phyloP scores from a whole-genome alignment of 805 yeast genomes.

The Spathaspora girioi region DNA sequence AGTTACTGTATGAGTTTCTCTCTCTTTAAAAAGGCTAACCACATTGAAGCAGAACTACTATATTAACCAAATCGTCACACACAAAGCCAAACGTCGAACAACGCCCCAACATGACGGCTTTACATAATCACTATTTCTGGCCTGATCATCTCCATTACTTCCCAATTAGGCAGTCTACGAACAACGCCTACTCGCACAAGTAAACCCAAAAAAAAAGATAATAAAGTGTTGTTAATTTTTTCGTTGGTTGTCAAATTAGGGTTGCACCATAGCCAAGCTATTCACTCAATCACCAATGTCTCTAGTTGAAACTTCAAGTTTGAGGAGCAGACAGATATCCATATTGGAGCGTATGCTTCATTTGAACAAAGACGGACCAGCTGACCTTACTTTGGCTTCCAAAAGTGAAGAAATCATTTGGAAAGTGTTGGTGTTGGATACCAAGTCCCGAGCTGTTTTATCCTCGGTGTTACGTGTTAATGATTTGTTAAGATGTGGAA shows the following conservation, averaged over 20 bases:
- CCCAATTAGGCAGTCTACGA: slow-evolving; percentile 2
- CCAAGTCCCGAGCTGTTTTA: slow-evolving; percentile 75
- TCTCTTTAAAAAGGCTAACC: too few relatives aligned
- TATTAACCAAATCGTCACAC: too few relatives aligned
- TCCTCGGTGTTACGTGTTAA: slow-evolving; percentile 91
- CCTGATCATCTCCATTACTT: not conserved
- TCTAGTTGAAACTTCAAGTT: slow-evolving; percentile 11
- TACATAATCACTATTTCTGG: not conserved
- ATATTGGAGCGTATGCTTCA: slow-evolving; percentile 78
- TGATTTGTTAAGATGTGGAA: slow-evolving; percentile 84
- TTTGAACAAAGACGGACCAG: slow-evolving; percentile 61
- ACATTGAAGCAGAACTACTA: too few relatives aligned
- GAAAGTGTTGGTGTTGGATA: slow-evolving; percentile 87
- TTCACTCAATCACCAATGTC: slow-evolving; percentile 9
- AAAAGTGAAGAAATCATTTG: slow-evolving; percentile 71
- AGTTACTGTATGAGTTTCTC: too few relatives aligned
- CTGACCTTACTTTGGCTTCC: slow-evolving; percentile 52
- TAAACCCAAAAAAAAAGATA: not conserved
- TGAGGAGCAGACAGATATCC: slow-evolving; percentile 23
- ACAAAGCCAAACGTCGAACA: too few relatives aligned
- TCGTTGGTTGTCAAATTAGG: not conserved
- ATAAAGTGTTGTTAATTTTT: not conserved
- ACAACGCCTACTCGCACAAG: not conserved
- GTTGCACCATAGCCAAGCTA: not conserved
- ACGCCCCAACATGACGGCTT: too few relatives aligned